Base-by-base conservation (phyloP, 2,329 filamentous ascomycete genomes). In the Stagonosporopsis tanaceti region DNA sequence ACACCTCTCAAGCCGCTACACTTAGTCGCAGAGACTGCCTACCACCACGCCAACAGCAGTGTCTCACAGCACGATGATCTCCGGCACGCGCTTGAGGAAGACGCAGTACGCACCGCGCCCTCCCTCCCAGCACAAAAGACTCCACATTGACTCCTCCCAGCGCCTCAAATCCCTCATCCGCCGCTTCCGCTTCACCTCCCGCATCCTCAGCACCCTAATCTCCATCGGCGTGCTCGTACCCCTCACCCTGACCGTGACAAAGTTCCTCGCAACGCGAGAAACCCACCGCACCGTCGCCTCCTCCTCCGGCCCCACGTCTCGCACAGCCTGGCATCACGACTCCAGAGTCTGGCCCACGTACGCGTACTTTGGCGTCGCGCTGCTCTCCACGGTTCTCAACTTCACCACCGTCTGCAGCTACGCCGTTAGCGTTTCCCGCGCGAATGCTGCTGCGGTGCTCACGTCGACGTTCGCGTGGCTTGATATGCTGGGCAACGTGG, bases 261-360 rank as follows among this genome's bases (percentile, higher is more conserved):
- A 77, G 57, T 80, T 74, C 63, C 64, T 77, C 20, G 59, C 57
- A 7, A 80, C 77, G 3, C 59, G 66, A 40, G 48, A 74, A 56
- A 61, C 63, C 17, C 71, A 68, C 65, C 69, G 57, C 52, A 51
- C 52, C 30, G 65, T 73, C 20, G 41, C 47, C 11, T 38, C 46
- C 5, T 34, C 55, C 0, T 50, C 59, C 35, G 70, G 68, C 47
- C 63, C 57, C 48, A 60, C 68, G 7, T 45, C 64, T 25, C 76
- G 78, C 44, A 79, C 72, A 15, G 72, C 77, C 1, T 80, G 78
- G 78, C 69, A 74, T 2, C 62, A 70, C 7, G 62, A 75, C 50
- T 66, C 75, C 27, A 75, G 74, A 38, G 60, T 64, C 4, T 78
- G 76, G 76, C 77, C 77, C 4, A 79, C 76, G 3, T 78, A 71